These are phyloP conservation scores for Colletotrichum cordylinicola DNA, from an alignment of 2,329 filamentous ascomycete species.

Conservation along the genomic window DNA sequence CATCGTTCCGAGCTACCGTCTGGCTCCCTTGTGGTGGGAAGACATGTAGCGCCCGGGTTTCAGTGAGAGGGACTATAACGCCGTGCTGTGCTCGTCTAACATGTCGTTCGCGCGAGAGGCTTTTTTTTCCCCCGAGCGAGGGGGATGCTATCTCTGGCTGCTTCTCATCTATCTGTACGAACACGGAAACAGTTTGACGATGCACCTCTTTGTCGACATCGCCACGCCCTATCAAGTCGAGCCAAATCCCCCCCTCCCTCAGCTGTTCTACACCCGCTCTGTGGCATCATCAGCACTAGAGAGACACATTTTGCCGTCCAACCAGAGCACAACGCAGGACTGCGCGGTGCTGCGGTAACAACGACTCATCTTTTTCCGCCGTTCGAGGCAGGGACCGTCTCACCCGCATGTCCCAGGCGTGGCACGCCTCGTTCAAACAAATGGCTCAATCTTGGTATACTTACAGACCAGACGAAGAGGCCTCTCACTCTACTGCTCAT, in stretches of 20 bases:
- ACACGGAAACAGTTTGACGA: neutral
- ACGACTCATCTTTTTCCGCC: neutral
- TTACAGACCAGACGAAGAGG: neutral
- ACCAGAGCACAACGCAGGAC: neutral
- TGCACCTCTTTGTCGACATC: neutral
- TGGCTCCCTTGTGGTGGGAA: neutral
- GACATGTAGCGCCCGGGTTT: neutral
- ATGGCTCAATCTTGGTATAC: neutral
- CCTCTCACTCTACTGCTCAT: neutral
- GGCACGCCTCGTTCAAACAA: neutral
- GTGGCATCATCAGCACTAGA: neutral
- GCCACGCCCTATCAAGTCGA: neutral
- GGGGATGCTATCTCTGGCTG: neutral
- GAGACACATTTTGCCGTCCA: slow-evolving; percentile 1
- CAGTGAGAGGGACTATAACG: neutral
- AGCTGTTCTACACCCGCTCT: neutral
- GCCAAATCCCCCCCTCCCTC: neutral
- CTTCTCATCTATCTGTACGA: neutral
- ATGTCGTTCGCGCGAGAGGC: neutral
- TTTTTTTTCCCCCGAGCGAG: neutral
- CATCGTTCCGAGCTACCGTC: neutral
- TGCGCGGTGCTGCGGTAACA: neutral
- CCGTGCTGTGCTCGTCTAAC: neutral
- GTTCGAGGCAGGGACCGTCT: slow-evolving; percentile 6
- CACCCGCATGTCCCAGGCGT: neutral